A percentile compares a stretch with the other conserved stretches of the same genome.
phyloP scores from a whole-genome alignment of 805 yeast species.

The Candida incommunis region DNA sequence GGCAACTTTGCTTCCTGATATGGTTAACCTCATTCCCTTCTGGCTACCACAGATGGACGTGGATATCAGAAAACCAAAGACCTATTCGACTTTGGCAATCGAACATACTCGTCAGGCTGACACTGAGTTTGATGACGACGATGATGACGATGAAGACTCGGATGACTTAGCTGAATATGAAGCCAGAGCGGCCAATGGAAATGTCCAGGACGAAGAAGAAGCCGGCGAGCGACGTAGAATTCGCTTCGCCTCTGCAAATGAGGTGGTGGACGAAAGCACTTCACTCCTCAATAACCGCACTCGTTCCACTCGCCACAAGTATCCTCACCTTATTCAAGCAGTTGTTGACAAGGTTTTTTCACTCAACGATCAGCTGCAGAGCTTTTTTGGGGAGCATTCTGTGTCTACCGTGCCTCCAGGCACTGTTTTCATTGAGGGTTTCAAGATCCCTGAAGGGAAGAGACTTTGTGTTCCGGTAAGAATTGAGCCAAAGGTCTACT shows the following conservation, averaged over 20 bases:
- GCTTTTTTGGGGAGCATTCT: constrained; percentile 31
- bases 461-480: constrained; percentile 85
- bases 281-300: constrained; percentile 11
- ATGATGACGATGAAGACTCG: constrained; percentile 19
- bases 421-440: constrained; percentile 41
- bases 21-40: constrained; percentile 76
- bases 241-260: not conserved
- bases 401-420: constrained; percentile 47
- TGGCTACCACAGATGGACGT: constrained; percentile 97
- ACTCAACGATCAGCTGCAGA: constrained; percentile 2
- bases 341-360: not conserved
- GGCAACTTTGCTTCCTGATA: constrained; percentile 79
- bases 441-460: constrained; percentile 78
- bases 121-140: not conserved
- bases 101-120: not conserved
- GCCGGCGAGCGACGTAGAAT: constrained; percentile 6
- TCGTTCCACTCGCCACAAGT: not conserved
- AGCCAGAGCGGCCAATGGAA: constrained; percentile 7
- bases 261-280: constrained; percentile 11
- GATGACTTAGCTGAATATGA: constrained; percentile 21
- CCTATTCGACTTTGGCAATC: constrained; percentile 19
- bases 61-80: constrained; percentile 82
- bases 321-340: constrained; percentile 1
- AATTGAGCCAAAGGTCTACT: constrained; percentile 97
- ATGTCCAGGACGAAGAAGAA: constrained; percentile 16